phyloP scores from a whole-genome alignment of 148 eudicot species.

The Heliosperma pusillum region DNA sequence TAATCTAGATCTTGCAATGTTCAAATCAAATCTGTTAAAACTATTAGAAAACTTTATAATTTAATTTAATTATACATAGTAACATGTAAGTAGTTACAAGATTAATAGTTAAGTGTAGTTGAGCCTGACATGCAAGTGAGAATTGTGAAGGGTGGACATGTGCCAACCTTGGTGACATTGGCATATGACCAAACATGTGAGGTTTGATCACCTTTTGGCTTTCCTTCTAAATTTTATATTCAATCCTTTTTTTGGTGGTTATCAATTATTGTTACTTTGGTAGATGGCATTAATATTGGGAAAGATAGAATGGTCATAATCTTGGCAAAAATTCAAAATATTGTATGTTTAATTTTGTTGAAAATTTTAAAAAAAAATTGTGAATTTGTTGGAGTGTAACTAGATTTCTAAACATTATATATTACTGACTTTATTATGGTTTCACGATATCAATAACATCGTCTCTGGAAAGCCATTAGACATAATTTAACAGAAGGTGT shows the following conservation, averaged over 20 bases:
- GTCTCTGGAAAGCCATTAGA: no score
- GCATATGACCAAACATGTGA: constrained; percentile 5
- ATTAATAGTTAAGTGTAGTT: background rate
- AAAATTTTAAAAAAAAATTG: no score
- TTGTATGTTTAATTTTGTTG: no score
- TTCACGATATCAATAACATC: no score
- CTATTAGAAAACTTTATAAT: background rate
- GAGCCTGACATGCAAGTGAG: background rate
- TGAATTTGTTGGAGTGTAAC: no score
- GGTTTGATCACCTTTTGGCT: background rate
- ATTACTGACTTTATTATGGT: no score
- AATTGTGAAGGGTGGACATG: background rate
- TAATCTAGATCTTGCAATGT: no score
- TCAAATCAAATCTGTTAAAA: background rate
- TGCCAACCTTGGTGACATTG: constrained; percentile 1
- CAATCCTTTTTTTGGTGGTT: background rate
- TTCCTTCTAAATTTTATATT: background rate
- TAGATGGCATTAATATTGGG: background rate
- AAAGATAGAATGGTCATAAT: no score
- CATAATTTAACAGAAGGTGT: no score
- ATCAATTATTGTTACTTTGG: background rate
- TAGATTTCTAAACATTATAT: no score
- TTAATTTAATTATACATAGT: background rate
- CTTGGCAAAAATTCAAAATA: no score
- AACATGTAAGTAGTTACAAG: background rate